These are phyloP conservation scores for Thalassiosira livingstoniorum DNA, from an alignment of 352 stramenopile genomes.

Conservation along the genomic window DNA sequence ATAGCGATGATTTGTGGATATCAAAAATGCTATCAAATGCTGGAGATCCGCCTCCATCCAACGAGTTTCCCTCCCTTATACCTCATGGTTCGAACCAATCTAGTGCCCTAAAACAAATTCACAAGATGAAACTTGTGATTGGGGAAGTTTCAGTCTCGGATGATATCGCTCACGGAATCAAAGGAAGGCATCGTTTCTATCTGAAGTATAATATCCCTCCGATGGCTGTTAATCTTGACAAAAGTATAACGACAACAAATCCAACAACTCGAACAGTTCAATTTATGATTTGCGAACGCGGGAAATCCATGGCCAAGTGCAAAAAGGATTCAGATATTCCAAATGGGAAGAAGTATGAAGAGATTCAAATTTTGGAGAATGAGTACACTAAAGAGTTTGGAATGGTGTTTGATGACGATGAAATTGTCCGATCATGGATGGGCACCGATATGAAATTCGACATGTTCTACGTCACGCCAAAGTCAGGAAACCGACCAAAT, in stretches of 20 bases:
- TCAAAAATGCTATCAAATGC: conserved; percentile 39
- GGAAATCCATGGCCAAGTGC: not conserved
- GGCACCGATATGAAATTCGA: conserved; percentile 40
- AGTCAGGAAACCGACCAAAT: conserved; percentile 4
- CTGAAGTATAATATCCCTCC: conserved; percentile 35
- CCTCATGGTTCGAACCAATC: conserved; percentile 15
- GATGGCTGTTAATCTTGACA: not conserved
- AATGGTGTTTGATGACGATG: conserved; percentile 37
- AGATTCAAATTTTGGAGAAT: conserved; percentile 25
- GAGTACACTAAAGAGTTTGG: conserved; percentile 24
- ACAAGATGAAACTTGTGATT: conserved; percentile 35
- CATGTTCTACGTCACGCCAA: conserved; percentile 21
- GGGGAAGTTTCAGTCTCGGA: conserved; percentile 30
- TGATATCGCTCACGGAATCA: conserved; percentile 27
- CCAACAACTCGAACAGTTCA: conserved; percentile 5
- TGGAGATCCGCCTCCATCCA: conserved; percentile 31
- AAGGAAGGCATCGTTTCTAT: conserved; percentile 35
- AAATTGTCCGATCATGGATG: conserved; percentile 35
- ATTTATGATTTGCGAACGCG: conserved; percentile 33
- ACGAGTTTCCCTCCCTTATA: conserved; percentile 32
- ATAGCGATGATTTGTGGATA: conserved; percentile 55
- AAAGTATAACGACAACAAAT: not conserved
- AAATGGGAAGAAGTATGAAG: conserved; percentile 9
- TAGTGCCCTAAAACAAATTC: conserved; percentile 17
- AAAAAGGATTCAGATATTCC: not conserved